Evolutionary conservation across 805 yeast genomes (phyloP).

Genomic region (Yamadazyma nakazawae): DNA sequence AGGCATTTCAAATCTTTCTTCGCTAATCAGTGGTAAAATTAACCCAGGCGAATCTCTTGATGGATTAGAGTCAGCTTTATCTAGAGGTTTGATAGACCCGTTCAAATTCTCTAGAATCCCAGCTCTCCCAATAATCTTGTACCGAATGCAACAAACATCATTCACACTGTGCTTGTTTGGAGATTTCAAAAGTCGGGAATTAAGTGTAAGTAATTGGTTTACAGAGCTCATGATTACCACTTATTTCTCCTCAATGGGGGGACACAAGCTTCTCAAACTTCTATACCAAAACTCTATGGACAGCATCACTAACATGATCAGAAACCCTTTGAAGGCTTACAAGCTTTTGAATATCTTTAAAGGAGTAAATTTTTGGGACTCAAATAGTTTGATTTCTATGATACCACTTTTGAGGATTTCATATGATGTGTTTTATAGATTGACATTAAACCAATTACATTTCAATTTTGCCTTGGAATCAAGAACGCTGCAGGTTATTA

Average conservation of each 20-base stretch:
- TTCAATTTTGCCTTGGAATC: constrained; percentile 26
- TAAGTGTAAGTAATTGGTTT: constrained; percentile 17
- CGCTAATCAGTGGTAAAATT: constrained; percentile 11
- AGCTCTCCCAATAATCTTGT: constrained; percentile 36
- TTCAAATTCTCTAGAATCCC: constrained; percentile 37
- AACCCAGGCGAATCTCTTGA: constrained; percentile 14
- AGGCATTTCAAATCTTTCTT: constrained; percentile 6
- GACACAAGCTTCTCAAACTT: constrained; percentile 25
- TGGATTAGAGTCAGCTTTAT: constrained; percentile 29
- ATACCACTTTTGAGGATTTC: constrained; percentile 35
- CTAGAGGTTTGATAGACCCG: constrained; percentile 32
- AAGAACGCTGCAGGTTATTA: constrained; percentile 34
- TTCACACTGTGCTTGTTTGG: constrained; percentile 4
- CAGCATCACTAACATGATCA: constrained; percentile 3
- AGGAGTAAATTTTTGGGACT: constrained; percentile 28
- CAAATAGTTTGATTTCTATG: constrained; percentile 30
- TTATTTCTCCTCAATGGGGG: constrained; percentile 37
- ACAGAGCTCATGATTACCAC: constrained; percentile 34
- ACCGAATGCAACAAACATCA: constrained; percentile 28
- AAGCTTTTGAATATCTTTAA: constrained; percentile 14
- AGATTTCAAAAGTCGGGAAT: not conserved
- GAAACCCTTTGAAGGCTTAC: constrained; percentile 7
- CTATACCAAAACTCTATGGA: constrained; percentile 12
- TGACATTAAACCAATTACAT: constrained; percentile 31
- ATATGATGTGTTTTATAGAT: constrained; percentile 31